Evolutionary conservation across 2,329 filamentous ascomycete genomes (phyloP).

Genomic region (Purpureocillium lavendulum): DNA sequence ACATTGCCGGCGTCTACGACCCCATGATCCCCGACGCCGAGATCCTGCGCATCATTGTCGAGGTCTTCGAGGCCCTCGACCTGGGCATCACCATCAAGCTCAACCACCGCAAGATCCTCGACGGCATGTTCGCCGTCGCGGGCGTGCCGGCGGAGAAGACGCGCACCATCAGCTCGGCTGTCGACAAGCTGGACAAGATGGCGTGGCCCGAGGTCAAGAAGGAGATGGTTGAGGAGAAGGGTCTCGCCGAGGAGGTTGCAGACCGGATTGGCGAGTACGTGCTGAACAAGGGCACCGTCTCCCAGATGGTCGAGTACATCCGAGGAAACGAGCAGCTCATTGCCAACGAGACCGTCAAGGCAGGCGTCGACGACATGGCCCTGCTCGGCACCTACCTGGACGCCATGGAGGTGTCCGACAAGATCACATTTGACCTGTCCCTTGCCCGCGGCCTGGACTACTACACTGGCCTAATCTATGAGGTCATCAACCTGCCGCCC

Average conservation of each 20-base stretch:
- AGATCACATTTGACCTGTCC: slow-evolving; percentile 81
- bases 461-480: slow-evolving; percentile 86
- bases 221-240: slow-evolving; percentile 92
- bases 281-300: slow-evolving; percentile 61
- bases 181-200: slow-evolving; percentile 92
- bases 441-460: slow-evolving; percentile 89
- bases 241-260: slow-evolving; percentile 64
- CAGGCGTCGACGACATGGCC: slow-evolving; percentile 73
- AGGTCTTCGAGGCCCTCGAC: slow-evolving; percentile 75
- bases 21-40: slow-evolving; percentile 90
- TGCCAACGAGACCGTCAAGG: slow-evolving; percentile 66
- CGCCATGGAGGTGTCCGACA: slow-evolving; percentile 62
- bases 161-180: slow-evolving; percentile 80
- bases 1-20: slow-evolving; percentile 83
- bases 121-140: slow-evolving; percentile 85
- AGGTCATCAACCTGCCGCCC: slow-evolving; percentile 63
- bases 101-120: slow-evolving; percentile 90
- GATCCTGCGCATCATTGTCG: slow-evolving; percentile 73
- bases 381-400: slow-evolving; percentile 77
- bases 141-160: slow-evolving; percentile 84
- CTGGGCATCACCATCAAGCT: slow-evolving; percentile 79
- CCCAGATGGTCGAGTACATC: slow-evolving; percentile 63
- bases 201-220: slow-evolving; percentile 84
- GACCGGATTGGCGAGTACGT: slow-evolving; percentile 85
- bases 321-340: slow-evolving; percentile 58